Evolutionary conservation across 2,329 filamentous ascomycete species (phyloP).

Genomic region (Cadophora gregata): DNA sequence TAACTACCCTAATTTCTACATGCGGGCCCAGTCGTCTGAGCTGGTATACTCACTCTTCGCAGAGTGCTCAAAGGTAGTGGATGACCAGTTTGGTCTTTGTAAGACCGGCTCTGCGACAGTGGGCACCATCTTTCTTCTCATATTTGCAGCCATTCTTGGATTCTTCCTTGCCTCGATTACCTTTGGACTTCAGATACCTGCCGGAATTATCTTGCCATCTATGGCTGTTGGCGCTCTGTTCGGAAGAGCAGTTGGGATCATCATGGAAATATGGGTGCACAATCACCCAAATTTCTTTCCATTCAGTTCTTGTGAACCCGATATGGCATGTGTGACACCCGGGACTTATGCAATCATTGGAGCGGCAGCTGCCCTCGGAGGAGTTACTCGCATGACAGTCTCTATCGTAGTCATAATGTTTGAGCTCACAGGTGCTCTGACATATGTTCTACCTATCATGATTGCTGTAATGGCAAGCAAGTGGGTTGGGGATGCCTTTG

Average conservation of each 20-base stretch:
- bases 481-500: slow-evolving; percentile 97
- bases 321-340: slow-evolving; percentile 86
- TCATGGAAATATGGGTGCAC: slow-evolving; percentile 86
- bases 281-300: slow-evolving; percentile 77
- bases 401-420: slow-evolving; percentile 99
- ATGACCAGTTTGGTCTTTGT: slow-evolving; percentile 91
- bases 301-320: slow-evolving; percentile 83
- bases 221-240: slow-evolving; percentile 94
- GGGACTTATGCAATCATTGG: slow-evolving; percentile 97
- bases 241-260: slow-evolving; percentile 86
- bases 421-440: slow-evolving; percentile 93
- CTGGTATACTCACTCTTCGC: slow-evolving; percentile 91
- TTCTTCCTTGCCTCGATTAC: slow-evolving; percentile 87
- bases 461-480: slow-evolving; percentile 98
- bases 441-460: slow-evolving; percentile 98
- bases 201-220: slow-evolving; percentile 93
- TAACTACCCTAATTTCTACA: slow-evolving; percentile 96
- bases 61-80: slow-evolving; percentile 81
- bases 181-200: slow-evolving; percentile 92
- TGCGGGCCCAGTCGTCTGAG: slow-evolving; percentile 90
- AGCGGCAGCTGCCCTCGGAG: slow-evolving; percentile 90
- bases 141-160: slow-evolving; percentile 82
- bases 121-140: slow-evolving; percentile 79
- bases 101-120: slow-evolving; percentile 83
- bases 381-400: slow-evolving; percentile 94